phyloP scores from a whole-genome alignment of 106 monocot species.

The Posidonia australis region DNA sequence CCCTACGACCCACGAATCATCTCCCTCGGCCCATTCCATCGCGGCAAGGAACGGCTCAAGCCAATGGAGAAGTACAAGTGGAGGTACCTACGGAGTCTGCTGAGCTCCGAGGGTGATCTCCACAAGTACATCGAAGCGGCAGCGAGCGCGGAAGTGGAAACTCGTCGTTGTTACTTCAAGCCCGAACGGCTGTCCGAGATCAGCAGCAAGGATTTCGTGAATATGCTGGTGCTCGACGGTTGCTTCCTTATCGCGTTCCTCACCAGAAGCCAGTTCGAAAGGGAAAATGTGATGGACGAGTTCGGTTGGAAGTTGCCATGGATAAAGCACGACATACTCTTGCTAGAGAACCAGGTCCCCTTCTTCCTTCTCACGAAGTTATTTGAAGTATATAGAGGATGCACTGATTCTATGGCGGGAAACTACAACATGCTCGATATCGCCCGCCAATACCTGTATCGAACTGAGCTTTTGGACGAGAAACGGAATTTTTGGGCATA shows the following conservation, averaged over 20 bases:
- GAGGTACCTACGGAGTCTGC: not conserved
- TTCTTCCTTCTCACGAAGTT: slow-evolving; percentile 9
- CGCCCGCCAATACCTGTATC: not conserved
- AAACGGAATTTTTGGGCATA: not conserved
- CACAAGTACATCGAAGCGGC: not conserved
- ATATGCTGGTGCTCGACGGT: slow-evolving; percentile 24
- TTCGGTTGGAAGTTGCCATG: not conserved
- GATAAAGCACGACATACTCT: slow-evolving; percentile 14
- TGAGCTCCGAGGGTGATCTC: not conserved
- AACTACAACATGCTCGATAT: not conserved
- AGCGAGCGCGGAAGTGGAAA: not conserved
- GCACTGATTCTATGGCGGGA: not conserved
- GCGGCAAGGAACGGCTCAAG: not conserved
- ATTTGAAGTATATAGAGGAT: not conserved
- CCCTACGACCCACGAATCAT: slow-evolving; percentile 10
- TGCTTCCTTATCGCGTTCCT: slow-evolving; percentile 20
- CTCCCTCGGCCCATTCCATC: slow-evolving; percentile 16
- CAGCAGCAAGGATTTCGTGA: not conserved
- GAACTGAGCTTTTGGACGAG: not conserved
- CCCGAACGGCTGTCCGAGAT: not conserved
- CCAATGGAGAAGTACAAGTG: slow-evolving; percentile 11
- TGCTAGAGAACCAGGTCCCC: slow-evolving; percentile 27
- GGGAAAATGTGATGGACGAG: not conserved
- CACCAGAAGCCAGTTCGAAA: too few species aligned
- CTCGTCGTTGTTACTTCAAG: not conserved